Base-by-base conservation (phyloP, 2,329 filamentous ascomycete genomes). In the Colletotrichum phormii region DNA sequence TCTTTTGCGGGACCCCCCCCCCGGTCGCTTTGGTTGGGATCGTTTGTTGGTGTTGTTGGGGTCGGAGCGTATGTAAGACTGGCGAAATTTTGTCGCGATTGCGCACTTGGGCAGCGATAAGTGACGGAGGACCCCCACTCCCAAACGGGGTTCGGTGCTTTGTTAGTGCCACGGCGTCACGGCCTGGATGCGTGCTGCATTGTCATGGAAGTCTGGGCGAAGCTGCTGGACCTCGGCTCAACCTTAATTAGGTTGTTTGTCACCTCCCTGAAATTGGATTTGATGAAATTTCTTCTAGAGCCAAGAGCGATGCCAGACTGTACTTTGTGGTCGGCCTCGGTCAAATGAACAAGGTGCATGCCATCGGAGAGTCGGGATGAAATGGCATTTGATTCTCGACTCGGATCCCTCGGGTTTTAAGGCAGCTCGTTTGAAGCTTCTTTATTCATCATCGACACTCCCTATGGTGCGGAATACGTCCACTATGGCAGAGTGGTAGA, bases 301-400 rank as follows among this genome's bases (percentile, higher is more conserved):
- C 24, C 22, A 24, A 35, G 7, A 18, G 18, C 5, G 12, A 33
- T 54, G 29, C 53, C 15, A 9, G 24, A 29, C 35, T 15, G 15
- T 29, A 35, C 26, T 29, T 29, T 29, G 26, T 29, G 4, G 46
- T 64, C 18, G 61, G 61, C 61, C 31, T 53, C 49, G 61, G 61
- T 26, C n/a, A 13, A 7, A 29, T 11, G 7, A 3, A n/a, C 12
- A 26, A 33, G 26, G 15, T 37, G n/a, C 2, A 1, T 37, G 46
- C 49, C 18, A 26, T 22, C 49, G 61, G 61, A 54, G 46, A n/a
- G 18, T 33, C 61, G 46, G 61, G 2, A 2, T 54, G 46, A 42
- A 54, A 26, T 92, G 89, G 75, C 59, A 92, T 42, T 24, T 15
- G 4, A 8, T 13, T 11, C 4, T 26, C 2, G n/a, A 26, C 13